Percentiles rank a stretch among this genome's conserved stretches.
These are phyloP conservation scores for Arthrobotrys musiformis DNA, from an alignment of 2,329 filamentous ascomycete species.

Conservation along the genomic window DNA sequence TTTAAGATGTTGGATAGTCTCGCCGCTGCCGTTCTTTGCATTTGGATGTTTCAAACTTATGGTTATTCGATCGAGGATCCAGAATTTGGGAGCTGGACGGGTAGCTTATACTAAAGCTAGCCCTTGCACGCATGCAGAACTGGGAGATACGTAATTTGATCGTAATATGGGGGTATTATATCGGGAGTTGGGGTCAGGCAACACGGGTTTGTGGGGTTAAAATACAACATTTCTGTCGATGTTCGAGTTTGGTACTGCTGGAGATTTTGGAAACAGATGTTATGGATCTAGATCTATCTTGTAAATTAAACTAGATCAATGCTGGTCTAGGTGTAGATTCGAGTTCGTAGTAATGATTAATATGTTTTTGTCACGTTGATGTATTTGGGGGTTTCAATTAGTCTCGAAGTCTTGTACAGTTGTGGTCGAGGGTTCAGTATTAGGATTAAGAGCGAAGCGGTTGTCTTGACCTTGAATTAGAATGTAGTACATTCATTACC, in stretches of 20 bases:
- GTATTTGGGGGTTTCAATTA: not conserved
- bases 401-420: not conserved
- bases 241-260: no score
- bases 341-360: not conserved
- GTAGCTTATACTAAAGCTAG: no score
- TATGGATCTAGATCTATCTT: not conserved
- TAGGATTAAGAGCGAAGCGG: not conserved
- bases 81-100: no score
- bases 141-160: not conserved
- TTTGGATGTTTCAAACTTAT: not conserved
- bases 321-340: not conserved
- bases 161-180: not conserved
- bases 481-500: not conserved
- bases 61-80: no score
- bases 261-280: not conserved
- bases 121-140: not conserved
- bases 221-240: not conserved
- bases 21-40: conserved; percentile 30
- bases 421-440: not conserved
- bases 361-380: not conserved
- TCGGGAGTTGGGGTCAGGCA: conserved; percentile 12
- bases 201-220: conserved; percentile 12
- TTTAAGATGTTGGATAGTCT: conserved; percentile 32
- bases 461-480: not conserved
- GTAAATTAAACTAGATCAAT: no score